Percentiles rank a stretch among this genome's conserved stretches.
Conservation (phyloP, 1,139 yeast species). For the Taiozyma sp. region DNA sequence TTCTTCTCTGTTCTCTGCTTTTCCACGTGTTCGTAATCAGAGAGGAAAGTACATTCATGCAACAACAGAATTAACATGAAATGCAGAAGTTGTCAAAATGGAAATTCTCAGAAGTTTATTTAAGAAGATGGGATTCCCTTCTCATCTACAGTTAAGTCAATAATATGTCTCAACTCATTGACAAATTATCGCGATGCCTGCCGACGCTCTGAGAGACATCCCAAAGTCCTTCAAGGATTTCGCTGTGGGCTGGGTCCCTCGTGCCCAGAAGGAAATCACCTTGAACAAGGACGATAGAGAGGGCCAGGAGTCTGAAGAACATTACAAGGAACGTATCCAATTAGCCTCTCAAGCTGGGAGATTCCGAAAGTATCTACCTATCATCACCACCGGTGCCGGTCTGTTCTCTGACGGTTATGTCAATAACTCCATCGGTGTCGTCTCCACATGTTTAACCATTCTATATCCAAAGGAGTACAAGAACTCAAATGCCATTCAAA, state of each 20-base stretch:
- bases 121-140: neutral
- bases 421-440: constrained; percentile 77
- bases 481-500: constrained; percentile 61
- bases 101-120: no score
- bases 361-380: constrained; percentile 52
- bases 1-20: no score
- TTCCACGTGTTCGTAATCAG: no score
- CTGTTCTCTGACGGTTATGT: constrained; percentile 88
- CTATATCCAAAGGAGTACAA: constrained; percentile 62
- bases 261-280: constrained; percentile 35
- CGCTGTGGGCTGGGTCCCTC: constrained; percentile 35
- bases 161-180: no score
- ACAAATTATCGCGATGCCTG: neutral
- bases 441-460: constrained; percentile 55
- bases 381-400: constrained; percentile 87
- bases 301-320: constrained; percentile 19
- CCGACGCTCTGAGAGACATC: constrained; percentile 37
- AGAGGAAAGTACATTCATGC: no score
- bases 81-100: no score
- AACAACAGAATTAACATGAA: no score
- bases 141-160: neutral
- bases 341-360: constrained; percentile 22
- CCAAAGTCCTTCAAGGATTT: constrained; percentile 38
- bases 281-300: constrained; percentile 26
- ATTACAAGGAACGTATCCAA: constrained; percentile 27